Base-by-base conservation (phyloP, 129 eudicot genomes). In the Logfia minima region DNA sequence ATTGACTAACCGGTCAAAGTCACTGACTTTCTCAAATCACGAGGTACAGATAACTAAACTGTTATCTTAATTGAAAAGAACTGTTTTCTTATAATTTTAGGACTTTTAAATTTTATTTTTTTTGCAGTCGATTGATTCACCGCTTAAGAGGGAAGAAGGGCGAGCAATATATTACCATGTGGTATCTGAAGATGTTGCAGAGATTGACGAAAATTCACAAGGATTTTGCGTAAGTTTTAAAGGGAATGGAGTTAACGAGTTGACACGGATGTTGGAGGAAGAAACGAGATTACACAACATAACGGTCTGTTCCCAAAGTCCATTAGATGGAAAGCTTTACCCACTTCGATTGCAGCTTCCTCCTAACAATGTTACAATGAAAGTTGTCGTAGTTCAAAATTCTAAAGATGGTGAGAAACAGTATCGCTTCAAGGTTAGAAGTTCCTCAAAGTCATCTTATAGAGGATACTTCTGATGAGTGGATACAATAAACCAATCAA, bases 261-360 rank as follows among this genome's bases (percentile, higher is more conserved):
- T 92, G 86, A 90, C 90, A 31, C 79, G 67, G 24, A 86, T 76
- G 71, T 66, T 90, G 60, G 93, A 90, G 70, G 92, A 85, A 81
- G 96, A 86, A 67, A 83, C 87, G 0, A 89, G 93, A 67, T 67
- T 90, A 32, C 74, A 78, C 8, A 85, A 91, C 78, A 68, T 88
- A 23, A 80, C 81, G 0, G 96, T 92, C 75, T 92, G 98, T 68
- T 72, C 89, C 0, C 80, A 76, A 52, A 92, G 93, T 75, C 96
- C 93, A 0, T 76, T 92, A 81, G 92, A 92, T 13, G 96, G 98
- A 56, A 84, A 90, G 77, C 93, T 92, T 41, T 87, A 83, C 68
- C 98, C 98, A 0, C 98, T 92, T 19, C 86, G 79, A 34, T 81
- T 92, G 78, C 93, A 90, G 81, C 96, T 92, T 71, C 98, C 98